Evolutionary conservation across 345 rosid species (phyloP).

Genomic region (Eutrema yunnanense): DNA sequence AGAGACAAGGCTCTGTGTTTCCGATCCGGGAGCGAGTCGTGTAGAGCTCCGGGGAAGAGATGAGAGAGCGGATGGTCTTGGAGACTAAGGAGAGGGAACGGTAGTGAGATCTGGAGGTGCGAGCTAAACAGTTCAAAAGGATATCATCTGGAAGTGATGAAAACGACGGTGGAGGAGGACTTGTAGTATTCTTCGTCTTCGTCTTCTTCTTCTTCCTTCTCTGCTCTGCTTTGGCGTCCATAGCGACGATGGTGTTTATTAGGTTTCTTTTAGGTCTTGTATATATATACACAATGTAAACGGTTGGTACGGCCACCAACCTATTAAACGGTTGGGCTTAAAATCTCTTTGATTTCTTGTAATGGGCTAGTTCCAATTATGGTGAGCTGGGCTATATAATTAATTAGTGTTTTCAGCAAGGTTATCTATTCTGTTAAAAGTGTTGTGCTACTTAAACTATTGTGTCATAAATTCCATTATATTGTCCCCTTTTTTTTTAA

Average conservation of each 20-base stretch:
- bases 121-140: not conserved
- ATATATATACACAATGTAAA: too few relatives aligned
- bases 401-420: not conserved
- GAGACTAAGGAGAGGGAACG: slow-evolving; percentile 45
- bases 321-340: too few relatives aligned
- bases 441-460: too few relatives aligned
- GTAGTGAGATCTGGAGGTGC: not conserved
- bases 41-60: slow-evolving; percentile 47
- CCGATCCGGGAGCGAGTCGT: slow-evolving; percentile 24
- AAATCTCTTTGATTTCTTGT: too few relatives aligned
- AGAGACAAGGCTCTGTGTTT: slow-evolving; percentile 36
- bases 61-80: slow-evolving; percentile 37
- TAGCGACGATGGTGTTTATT: not conserved
- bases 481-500: too few relatives aligned
- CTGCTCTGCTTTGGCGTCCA: not conserved
- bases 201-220: too few relatives aligned
- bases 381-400: too few relatives aligned
- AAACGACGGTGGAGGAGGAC: not conserved
- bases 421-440: too few relatives aligned
- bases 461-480: too few relatives aligned
- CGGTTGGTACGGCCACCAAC: too few relatives aligned
- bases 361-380: too few relatives aligned
- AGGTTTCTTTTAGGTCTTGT: not conserved
- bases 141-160: not conserved
- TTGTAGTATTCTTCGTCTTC: not conserved